A percentile compares a stretch with the other conserved stretches of the same genome.
Conservation (phyloP, 2,329 filamentous ascomycete genomes). For the Penicillium sp. region DNA sequence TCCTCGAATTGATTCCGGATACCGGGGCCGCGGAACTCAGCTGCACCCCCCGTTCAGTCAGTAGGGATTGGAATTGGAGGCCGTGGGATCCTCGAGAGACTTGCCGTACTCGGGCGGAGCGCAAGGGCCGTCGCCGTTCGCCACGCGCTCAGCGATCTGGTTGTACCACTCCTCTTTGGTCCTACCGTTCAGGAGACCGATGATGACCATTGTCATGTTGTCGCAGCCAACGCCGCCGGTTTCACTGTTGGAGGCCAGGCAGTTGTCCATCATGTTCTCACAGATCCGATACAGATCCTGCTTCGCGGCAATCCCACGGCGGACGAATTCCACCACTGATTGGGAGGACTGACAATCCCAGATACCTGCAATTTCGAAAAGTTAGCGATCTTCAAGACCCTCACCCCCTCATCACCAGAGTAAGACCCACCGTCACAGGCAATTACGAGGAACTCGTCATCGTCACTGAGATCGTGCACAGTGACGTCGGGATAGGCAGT, state of each 20-base stretch:
- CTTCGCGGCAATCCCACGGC: slow-evolving; percentile 90
- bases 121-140: slow-evolving; percentile 93
- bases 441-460: slow-evolving; percentile 91
- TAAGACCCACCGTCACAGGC: slow-evolving; percentile 71
- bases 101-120: slow-evolving; percentile 99
- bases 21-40: slow-evolving; percentile 75
- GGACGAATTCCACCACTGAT: slow-evolving; percentile 91
- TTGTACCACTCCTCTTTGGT: slow-evolving; percentile 98
- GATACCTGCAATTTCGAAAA: slow-evolving; percentile 67
- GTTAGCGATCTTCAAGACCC: too few relatives aligned
- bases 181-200: slow-evolving; percentile 82
- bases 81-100: slow-evolving; percentile 46
- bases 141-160: slow-evolving; percentile 83
- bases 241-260: slow-evolving; percentile 92
- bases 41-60: slow-evolving; percentile 52
- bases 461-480: slow-evolving; percentile 76
- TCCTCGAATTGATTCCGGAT: slow-evolving; percentile 77
- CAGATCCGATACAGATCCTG: slow-evolving; percentile 91
- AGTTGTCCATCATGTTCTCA: slow-evolving; percentile 99
- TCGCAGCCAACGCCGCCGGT: slow-evolving; percentile 96
- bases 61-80: slow-evolving; percentile 33
- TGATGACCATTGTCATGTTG: slow-evolving; percentile 96
- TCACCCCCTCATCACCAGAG: too few relatives aligned
- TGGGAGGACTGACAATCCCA: slow-evolving; percentile 99
- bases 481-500: slow-evolving; percentile 93